phyloP scores from a whole-genome alignment of 306 rosid genomes.

The Quercus glauca region DNA sequence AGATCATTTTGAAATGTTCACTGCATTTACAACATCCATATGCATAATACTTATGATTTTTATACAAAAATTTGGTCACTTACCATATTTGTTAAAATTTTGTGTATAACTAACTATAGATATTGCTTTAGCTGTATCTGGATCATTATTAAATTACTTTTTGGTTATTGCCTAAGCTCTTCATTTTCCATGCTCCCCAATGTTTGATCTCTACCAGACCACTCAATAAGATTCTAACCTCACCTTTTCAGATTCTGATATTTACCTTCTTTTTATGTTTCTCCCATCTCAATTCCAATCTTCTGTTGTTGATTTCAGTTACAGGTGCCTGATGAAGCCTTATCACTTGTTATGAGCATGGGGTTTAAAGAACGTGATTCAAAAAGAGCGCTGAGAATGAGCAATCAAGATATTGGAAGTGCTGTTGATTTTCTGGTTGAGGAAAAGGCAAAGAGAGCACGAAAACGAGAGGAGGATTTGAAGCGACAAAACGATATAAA shows the following conservation, averaged over 20 bases:
- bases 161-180: background rate
- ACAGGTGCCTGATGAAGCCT: constrained; percentile 82
- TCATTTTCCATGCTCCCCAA: background rate
- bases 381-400: constrained; percentile 81
- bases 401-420: constrained; percentile 75
- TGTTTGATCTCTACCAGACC: too few species aligned
- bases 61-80: background rate
- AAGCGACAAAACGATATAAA: constrained; percentile 49
- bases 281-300: background rate
- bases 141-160: background rate
- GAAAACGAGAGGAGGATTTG: constrained; percentile 59
- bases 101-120: background rate
- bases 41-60: background rate
- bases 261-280: background rate
- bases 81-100: background rate
- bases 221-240: too few species aligned
- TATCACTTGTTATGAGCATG: constrained; percentile 84
- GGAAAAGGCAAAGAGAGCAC: constrained; percentile 53
- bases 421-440: constrained; percentile 87
- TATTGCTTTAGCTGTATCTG: background rate
- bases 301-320: constrained; percentile 49
- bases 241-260: background rate
- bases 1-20: background rate
- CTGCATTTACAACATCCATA: background rate
- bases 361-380: constrained; percentile 67